Evolutionary conservation across 2,329 filamentous ascomycete genomes (phyloP).

Genomic region (Orbilia quercus): DNA sequence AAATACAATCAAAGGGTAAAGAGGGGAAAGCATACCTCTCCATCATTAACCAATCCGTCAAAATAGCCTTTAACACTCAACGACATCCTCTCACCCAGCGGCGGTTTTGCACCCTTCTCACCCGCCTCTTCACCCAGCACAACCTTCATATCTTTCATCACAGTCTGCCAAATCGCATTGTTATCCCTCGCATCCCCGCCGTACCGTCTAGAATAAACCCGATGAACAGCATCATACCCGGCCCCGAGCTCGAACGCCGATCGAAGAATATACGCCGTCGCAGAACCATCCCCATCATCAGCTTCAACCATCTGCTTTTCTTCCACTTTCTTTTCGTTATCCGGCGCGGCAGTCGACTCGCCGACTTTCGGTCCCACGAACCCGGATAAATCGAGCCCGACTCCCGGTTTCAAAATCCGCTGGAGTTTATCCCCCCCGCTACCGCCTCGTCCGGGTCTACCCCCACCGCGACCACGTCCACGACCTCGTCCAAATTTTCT

Average conservation of each 20-base stretch:
- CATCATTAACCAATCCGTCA: background rate
- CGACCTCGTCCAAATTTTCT: no score
- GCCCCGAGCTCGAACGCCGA: constrained; percentile 25
- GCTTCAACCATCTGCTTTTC: background rate
- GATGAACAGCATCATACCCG: constrained; percentile 27
- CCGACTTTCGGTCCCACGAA: background rate
- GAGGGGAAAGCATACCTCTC: constrained; percentile 3
- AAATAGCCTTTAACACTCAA: background rate
- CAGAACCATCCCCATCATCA: background rate
- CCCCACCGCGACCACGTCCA: no score
- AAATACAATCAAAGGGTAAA: no score
- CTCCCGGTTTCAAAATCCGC: background rate
- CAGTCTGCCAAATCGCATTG: background rate
- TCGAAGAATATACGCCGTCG: constrained; percentile 31
- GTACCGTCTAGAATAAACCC: constrained; percentile 24
- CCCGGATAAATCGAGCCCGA: background rate
- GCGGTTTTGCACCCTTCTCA: background rate
- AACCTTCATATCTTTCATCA: constrained; percentile 14
- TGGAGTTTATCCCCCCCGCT: no score
- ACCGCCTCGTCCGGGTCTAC: no score
- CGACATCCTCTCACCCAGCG: background rate
- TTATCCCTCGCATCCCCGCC: constrained; percentile 8
- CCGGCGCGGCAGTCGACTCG: background rate
- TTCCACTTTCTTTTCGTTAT: background rate
- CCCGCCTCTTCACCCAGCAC: background rate